Evolutionary conservation across 768 basidiomycete species (phyloP).

Genomic region (Phylloporus scabripes): DNA sequence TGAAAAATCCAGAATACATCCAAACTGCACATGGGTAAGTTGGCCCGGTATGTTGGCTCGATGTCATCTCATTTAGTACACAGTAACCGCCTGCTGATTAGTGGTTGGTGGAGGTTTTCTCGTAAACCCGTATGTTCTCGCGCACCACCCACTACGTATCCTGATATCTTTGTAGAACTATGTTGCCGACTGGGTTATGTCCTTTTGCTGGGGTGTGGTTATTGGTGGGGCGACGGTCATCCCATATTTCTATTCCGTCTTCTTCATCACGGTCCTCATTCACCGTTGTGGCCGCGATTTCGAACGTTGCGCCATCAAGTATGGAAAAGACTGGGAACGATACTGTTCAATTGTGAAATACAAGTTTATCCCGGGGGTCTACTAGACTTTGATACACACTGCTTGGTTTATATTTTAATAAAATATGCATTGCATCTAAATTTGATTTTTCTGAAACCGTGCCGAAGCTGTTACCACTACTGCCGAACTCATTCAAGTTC

Average conservation of each 20-base stretch:
- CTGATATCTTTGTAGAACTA: constrained; percentile 59
- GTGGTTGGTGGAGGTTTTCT: constrained; percentile 92
- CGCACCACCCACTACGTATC: neutral
- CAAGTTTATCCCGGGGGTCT: constrained; percentile 85
- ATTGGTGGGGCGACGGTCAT: constrained; percentile 75
- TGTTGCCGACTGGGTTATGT: constrained; percentile 87
- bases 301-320: constrained; percentile 88
- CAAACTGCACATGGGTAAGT: constrained; percentile 88
- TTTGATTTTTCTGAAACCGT: too few species aligned
- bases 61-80: constrained; percentile 6
- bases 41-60: neutral
- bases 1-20: constrained; percentile 86
- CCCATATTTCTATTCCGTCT: constrained; percentile 94
- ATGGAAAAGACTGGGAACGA: constrained; percentile 91
- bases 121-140: constrained; percentile 76
- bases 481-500: constrained; percentile 15
- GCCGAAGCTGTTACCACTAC: too few species aligned
- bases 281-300: constrained; percentile 94
- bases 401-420: neutral
- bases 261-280: constrained; percentile 89
- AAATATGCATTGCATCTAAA: neutral
- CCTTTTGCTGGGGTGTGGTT: constrained; percentile 78
- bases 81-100: constrained; percentile 85
- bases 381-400: constrained; percentile 40
- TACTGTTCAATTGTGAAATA: constrained; percentile 86